These are phyloP conservation scores for Penicillium oxalicum DNA, from an alignment of 2,329 filamentous ascomycete genomes.

Conservation along the genomic window DNA sequence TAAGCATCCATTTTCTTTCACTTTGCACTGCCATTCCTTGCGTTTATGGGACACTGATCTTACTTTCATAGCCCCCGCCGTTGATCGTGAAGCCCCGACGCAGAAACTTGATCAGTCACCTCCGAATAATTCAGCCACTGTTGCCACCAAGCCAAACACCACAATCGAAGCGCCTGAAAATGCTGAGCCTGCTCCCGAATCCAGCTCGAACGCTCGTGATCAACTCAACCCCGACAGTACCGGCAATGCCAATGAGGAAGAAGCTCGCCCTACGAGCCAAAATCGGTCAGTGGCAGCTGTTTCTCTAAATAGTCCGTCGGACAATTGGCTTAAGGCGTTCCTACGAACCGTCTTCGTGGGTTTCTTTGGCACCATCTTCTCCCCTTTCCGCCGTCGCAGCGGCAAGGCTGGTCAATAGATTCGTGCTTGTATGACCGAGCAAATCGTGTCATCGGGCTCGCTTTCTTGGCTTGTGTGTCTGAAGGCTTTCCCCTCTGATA, in stretches of 20 bases:
- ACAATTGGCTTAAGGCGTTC: constrained; percentile 38
- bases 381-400: constrained; percentile 34
- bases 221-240: constrained; percentile 11
- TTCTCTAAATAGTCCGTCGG: constrained; percentile 33
- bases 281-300: constrained; percentile 37
- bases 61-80: constrained; percentile 26
- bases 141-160: constrained; percentile 95
- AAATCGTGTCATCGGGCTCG: neutral
- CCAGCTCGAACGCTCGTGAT: constrained; percentile 9
- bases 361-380: constrained; percentile 37
- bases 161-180: constrained; percentile 43
- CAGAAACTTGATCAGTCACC: constrained; percentile 28
- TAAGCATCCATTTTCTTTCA: constrained; percentile 18
- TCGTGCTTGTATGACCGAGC: constrained; percentile 5
- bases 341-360: constrained; percentile 37
- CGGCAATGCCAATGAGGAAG: constrained; percentile 21
- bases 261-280: constrained; percentile 29
- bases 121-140: constrained; percentile 22
- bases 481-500: neutral
- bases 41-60: constrained; percentile 30
- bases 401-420: constrained; percentile 27
- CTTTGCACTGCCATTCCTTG: constrained; percentile 19
- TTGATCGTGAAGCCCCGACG: constrained; percentile 30
- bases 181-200: constrained; percentile 6
- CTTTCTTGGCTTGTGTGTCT: constrained; percentile 8